These are phyloP conservation scores for Pestalotiopsis sp. DNA, from an alignment of 2,329 filamentous ascomycete genomes.

Conservation along the genomic window DNA sequence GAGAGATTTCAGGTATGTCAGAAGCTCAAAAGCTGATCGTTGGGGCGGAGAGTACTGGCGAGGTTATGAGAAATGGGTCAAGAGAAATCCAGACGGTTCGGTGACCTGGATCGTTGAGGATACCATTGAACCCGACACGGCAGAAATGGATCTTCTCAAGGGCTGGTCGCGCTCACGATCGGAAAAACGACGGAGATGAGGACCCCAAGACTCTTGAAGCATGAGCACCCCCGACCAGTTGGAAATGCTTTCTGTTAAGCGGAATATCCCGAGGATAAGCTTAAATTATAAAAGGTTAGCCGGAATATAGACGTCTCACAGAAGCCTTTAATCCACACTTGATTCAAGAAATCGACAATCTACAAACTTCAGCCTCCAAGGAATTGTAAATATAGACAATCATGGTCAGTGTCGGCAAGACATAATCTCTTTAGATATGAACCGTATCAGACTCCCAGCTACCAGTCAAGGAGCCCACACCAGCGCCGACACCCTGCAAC, in stretches of 20 bases:
- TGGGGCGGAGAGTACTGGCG: slow-evolving; percentile 2
- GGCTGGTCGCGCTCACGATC: background rate
- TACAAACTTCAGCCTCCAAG: too few relatives aligned
- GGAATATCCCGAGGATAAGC: too few relatives aligned
- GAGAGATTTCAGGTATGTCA: background rate
- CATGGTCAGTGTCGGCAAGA: too few relatives aligned
- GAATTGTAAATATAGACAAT: too few relatives aligned
- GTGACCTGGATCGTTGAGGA: background rate
- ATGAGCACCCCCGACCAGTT: too few relatives aligned
- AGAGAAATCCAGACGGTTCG: background rate
- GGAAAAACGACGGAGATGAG: background rate
- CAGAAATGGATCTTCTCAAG: slow-evolving; percentile 1
- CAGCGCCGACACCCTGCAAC: background rate
- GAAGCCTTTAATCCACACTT: too few relatives aligned
- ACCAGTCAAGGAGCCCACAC: background rate
- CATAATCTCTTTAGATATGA: background rate
- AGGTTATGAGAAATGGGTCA: slow-evolving; percentile 1
- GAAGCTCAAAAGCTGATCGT: background rate
- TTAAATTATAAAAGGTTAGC: too few relatives aligned
- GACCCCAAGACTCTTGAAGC: background rate
- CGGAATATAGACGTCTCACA: too few relatives aligned
- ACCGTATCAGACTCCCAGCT: background rate
- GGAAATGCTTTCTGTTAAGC: too few relatives aligned
- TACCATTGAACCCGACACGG: background rate
- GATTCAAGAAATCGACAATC: too few relatives aligned